A percentile compares a stretch with the other conserved stretches of the same genome.
Conservation (phyloP, 1,284 basidiomycete genomes). For the Irpex rosettiformis region DNA sequence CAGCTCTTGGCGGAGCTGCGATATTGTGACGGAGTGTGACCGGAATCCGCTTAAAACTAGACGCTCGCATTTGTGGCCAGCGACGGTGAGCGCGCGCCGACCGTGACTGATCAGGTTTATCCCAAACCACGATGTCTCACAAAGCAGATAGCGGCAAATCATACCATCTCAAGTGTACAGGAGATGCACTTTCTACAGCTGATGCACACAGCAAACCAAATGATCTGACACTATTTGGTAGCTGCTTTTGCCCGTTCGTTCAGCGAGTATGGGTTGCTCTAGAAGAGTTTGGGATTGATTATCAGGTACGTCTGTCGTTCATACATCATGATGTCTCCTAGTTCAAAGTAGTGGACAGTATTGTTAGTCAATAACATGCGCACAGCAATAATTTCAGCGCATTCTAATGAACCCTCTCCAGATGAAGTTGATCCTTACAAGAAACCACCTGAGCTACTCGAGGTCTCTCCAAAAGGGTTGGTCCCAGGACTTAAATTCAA, state of each 20-base stretch:
- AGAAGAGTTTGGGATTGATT: slow-evolving; percentile 59
- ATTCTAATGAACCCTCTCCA: slow-evolving; percentile 22
- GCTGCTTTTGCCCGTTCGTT: slow-evolving; percentile 75
- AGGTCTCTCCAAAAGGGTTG: slow-evolving; percentile 76
- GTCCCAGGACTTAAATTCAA: slow-evolving; percentile 69
- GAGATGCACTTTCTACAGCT: slow-evolving; percentile 55
- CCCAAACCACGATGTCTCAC: slow-evolving; percentile 25
- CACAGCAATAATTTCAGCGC: slow-evolving; percentile 19
- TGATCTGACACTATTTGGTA: slow-evolving; percentile 63
- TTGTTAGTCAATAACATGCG: slow-evolving; percentile 26
- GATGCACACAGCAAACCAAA: slow-evolving; percentile 38
- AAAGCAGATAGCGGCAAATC: slow-evolving; percentile 40
- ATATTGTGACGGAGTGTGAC: background rate
- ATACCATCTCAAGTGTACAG: slow-evolving; percentile 58
- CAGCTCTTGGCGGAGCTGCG: background rate
- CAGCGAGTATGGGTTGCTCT: slow-evolving; percentile 69
- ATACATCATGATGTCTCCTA: background rate
- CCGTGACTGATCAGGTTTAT: background rate
- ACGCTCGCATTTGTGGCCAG: background rate
- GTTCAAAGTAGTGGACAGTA: background rate
- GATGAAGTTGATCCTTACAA: slow-evolving; percentile 82
- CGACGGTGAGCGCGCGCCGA: background rate
- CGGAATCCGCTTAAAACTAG: background rate
- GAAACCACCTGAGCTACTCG: slow-evolving; percentile 74
- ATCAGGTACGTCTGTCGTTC: slow-evolving; percentile 39